Percentiles rank a stretch among this genome's conserved stretches.
phyloP scores from a whole-genome alignment of 2,329 filamentous ascomycete species.

The Alternaria sp. region DNA sequence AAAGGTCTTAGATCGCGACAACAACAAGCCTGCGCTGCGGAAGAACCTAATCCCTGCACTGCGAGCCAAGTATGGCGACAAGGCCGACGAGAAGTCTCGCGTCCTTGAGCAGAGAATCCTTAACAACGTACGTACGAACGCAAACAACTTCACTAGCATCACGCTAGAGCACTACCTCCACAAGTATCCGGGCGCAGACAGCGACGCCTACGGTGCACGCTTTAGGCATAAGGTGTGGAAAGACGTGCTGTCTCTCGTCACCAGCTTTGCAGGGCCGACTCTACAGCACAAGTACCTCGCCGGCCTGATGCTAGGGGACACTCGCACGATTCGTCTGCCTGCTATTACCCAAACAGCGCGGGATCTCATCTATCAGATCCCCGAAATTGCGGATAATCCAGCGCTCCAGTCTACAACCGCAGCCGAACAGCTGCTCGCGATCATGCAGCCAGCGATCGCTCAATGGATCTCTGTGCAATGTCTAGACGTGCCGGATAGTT shows the following conservation, averaged over 20 bases:
- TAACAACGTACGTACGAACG: not conserved
- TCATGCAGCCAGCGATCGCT: not conserved
- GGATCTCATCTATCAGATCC: not conserved
- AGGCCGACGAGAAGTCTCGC: slow-evolving; percentile 3
- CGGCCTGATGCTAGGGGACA: slow-evolving; percentile 1
- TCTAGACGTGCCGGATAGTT: not conserved
- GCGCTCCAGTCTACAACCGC: not conserved
- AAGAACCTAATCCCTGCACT: not conserved
- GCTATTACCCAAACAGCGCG: not conserved
- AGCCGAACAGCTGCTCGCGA: not conserved
- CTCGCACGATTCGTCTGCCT: slow-evolving; percentile 3
- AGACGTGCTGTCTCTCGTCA: slow-evolving; percentile 6
- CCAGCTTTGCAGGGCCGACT: slow-evolving; percentile 1
- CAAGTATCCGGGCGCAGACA: slow-evolving; percentile 9
- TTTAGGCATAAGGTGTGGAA: slow-evolving; percentile 13
- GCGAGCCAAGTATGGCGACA: slow-evolving; percentile 1
- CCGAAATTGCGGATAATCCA: not conserved
- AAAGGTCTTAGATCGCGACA: too few species aligned
- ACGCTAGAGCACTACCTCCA: slow-evolving; percentile 10
- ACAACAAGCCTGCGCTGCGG: not conserved
- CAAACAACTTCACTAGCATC: not conserved
- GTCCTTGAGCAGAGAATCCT: slow-evolving; percentile 6
- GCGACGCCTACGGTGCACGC: slow-evolving; percentile 1
- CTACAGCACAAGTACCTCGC: slow-evolving; percentile 12
- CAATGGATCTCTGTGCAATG: not conserved